Conservation (phyloP, 1,284 basidiomycete genomes). For the Heterobasidion irregulare region DNA sequence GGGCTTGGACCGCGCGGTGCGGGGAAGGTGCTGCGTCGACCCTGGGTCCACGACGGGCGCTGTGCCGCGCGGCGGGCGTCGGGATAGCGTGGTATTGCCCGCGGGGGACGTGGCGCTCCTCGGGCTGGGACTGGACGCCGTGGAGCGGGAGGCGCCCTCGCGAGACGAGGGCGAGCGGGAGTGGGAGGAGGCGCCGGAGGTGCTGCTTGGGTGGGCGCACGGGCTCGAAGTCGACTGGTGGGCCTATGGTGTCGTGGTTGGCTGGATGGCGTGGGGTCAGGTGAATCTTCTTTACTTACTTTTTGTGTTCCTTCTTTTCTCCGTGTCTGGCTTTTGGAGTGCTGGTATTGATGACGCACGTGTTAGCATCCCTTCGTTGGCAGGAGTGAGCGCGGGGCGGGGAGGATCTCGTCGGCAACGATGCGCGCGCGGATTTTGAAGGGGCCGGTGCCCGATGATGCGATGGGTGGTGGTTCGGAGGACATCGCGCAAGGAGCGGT, state of each 20-base stretch:
- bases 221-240: conserved; percentile 13
- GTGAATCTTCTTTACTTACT: conserved; percentile 4
- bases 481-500: too few species aligned
- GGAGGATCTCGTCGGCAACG: neutral
- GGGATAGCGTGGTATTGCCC: neutral
- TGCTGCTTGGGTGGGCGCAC: conserved; percentile 11
- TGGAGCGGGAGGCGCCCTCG: too few species aligned
- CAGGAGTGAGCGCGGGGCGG: neutral
- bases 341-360: neutral
- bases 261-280: conserved; percentile 12
- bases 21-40: neutral
- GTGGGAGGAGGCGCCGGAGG: conserved; percentile 12
- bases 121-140: too few species aligned
- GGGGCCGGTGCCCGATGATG: neutral
- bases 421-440: neutral
- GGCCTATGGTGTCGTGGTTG: conserved; percentile 10
- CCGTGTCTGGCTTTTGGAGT: neutral
- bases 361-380: neutral
- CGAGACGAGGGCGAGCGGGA: neutral
- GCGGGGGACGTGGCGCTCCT: neutral
- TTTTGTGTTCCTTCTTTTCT: neutral
- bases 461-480: neutral
- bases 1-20: conserved; percentile 8
- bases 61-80: neutral
- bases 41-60: neutral